Percentiles rank a stretch among this genome's conserved stretches.
Conservation (phyloP, 2,329 filamentous ascomycete genomes). For the Xylariaceae sp. region DNA sequence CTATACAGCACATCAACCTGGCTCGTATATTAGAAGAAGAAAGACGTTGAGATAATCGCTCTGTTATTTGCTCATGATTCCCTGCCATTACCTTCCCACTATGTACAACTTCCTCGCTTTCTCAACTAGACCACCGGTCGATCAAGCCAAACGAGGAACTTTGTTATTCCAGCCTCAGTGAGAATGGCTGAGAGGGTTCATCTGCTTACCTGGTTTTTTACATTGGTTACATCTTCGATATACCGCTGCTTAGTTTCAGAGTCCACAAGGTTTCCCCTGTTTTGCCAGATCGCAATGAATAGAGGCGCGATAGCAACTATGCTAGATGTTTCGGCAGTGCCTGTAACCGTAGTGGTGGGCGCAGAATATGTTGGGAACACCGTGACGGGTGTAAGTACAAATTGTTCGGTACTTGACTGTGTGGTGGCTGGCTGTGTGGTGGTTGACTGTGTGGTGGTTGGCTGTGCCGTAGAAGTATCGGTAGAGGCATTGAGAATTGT, state of each 20-base stretch:
- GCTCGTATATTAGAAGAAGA: not conserved
- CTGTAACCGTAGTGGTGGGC: not conserved
- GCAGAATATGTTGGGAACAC: not conserved
- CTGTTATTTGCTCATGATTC: too few relatives aligned
- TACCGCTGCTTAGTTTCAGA: constrained; percentile 2
- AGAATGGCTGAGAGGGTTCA: not conserved
- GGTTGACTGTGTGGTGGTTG: too few relatives aligned
- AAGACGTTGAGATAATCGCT: not conserved
- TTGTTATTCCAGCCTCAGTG: too few relatives aligned
- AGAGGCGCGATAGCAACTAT: constrained; percentile 1
- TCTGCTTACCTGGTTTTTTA: not conserved
- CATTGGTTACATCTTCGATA: constrained; percentile 4
- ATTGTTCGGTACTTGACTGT: not conserved
- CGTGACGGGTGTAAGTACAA: not conserved
- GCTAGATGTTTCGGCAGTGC: constrained; percentile 5
- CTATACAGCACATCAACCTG: not conserved
- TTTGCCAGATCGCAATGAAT: constrained; percentile 2
- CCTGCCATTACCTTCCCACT: not conserved
- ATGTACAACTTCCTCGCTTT: too few relatives aligned
- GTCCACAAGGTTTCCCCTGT: not conserved
- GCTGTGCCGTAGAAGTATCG: too few relatives aligned
- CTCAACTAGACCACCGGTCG: too few relatives aligned
- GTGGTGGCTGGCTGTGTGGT: too few relatives aligned
- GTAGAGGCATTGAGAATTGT: too few relatives aligned
- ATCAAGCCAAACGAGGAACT: too few relatives aligned